phyloP scores from a whole-genome alignment of 2,329 filamentous ascomycete genomes.

The Aureobasidium sp. region DNA sequence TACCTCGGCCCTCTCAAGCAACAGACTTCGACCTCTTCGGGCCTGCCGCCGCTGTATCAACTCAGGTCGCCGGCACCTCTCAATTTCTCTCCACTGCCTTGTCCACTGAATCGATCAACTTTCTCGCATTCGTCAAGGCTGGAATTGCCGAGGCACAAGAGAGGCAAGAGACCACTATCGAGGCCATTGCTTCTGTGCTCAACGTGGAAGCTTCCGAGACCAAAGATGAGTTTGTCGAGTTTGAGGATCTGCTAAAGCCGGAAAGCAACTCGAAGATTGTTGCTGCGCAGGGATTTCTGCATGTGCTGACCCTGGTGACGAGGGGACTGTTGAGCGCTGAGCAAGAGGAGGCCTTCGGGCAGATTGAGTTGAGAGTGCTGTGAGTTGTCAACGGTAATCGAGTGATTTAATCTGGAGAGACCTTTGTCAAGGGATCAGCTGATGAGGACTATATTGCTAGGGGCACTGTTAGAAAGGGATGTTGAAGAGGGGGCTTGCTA shows the following conservation, averaged over 20 bases:
- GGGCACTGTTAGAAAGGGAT: background rate
- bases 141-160: constrained; percentile 34
- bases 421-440: background rate
- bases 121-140: constrained; percentile 52
- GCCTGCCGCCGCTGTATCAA: constrained; percentile 40
- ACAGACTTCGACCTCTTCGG: constrained; percentile 39
- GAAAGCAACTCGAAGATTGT: constrained; percentile 49
- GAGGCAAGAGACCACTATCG: constrained; percentile 18
- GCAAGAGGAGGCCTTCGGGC: constrained; percentile 45
- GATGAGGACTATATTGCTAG: background rate
- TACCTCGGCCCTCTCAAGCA: background rate
- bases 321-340: constrained; percentile 46
- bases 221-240: constrained; percentile 47
- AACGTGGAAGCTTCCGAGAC: constrained; percentile 18
- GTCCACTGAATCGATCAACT: constrained; percentile 55
- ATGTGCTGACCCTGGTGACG: constrained; percentile 59
- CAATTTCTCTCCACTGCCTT: constrained; percentile 48
- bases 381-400: background rate
- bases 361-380: constrained; percentile 1
- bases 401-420: background rate
- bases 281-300: constrained; percentile 69
- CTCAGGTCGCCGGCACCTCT: constrained; percentile 41
- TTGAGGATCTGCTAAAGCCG: constrained; percentile 63
- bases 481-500: background rate
- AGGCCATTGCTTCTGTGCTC: background rate